These are phyloP conservation scores for Gracilaria gracilis DNA, from an alignment of 23 red algal species.

Conservation along the genomic window DNA sequence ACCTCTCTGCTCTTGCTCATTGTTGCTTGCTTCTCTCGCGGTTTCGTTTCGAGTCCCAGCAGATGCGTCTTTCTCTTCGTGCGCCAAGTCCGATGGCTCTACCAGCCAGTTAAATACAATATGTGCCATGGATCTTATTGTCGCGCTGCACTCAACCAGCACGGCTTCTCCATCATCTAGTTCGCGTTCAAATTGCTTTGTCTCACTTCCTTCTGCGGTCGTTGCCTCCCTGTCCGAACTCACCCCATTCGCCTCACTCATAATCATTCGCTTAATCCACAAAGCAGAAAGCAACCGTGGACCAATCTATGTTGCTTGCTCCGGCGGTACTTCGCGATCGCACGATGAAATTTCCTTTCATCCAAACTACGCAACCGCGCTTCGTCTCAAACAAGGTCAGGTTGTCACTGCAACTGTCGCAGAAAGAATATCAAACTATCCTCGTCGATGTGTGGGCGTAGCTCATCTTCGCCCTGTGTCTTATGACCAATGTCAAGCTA, in stretches of 20 bases:
- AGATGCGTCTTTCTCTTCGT: not conserved
- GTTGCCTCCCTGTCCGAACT: conserved; percentile 50
- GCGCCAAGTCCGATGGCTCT: not conserved
- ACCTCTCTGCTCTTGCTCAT: too few species aligned
- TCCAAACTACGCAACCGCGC: conserved; percentile 25
- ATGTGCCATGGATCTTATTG: conserved; percentile 19
- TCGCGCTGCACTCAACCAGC: not conserved
- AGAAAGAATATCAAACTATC: conserved; percentile 44
- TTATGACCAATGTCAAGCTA: conserved; percentile 41
- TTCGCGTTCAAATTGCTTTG: conserved; percentile 37
- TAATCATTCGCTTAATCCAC: conserved; percentile 26
- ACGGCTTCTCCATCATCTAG: not conserved
- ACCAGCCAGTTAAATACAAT: not conserved
- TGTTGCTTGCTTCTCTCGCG: too few species aligned
- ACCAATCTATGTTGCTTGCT: conserved; percentile 47
- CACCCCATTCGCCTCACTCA: conserved; percentile 31
- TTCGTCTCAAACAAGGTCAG: conserved; percentile 26
- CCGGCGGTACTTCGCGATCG: conserved; percentile 7
- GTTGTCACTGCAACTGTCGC: conserved; percentile 42
- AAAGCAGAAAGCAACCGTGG: not conserved
- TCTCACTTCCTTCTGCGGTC: conserved; percentile 27
- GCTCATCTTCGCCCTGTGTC: conserved; percentile 49
- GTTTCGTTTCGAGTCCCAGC: too few species aligned
- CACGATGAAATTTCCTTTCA: conserved; percentile 30
- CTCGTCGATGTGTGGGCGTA: conserved; percentile 6